Percentiles rank a stretch among this genome's conserved stretches.
These are phyloP conservation scores for Pythium angustatum DNA, from an alignment of 352 stramenopile species.

Conservation along the genomic window DNA sequence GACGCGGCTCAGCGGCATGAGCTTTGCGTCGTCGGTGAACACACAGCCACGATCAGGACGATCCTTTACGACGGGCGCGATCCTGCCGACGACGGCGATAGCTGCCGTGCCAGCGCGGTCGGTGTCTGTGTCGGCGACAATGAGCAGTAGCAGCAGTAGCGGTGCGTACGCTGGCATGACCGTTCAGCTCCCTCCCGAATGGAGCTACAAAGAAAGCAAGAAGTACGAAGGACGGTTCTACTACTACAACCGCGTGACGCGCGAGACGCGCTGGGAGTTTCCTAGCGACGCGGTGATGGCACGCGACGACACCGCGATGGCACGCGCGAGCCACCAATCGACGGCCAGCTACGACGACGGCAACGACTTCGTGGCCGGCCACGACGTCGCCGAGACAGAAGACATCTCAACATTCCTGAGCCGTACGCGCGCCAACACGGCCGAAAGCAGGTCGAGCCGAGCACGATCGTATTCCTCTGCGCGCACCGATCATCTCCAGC, in stretches of 20 bases:
- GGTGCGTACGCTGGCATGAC: constrained; percentile 6
- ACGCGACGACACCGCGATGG: background rate
- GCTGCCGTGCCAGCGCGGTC: background rate
- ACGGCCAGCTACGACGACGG: constrained; percentile 21
- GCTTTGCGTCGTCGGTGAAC: constrained; percentile 13
- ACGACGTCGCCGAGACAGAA: constrained; percentile 7
- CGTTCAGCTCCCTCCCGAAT: constrained; percentile 34
- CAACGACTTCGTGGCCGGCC: constrained; percentile 9
- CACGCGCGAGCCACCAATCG: constrained; percentile 2
- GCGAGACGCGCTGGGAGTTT: constrained; percentile 68
- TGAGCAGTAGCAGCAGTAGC: background rate
- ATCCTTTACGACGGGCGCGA: constrained; percentile 5
- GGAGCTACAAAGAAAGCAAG: constrained; percentile 70
- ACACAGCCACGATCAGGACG: background rate
- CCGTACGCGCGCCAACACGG: constrained; percentile 3
- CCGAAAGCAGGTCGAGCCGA: too few relatives aligned
- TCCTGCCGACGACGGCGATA: background rate
- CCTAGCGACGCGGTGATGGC: constrained; percentile 31
- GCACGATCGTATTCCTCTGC: too few relatives aligned
- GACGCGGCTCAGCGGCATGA: constrained; percentile 12
- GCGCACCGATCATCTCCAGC: too few relatives aligned
- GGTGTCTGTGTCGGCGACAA: background rate
- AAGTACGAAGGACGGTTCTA: constrained; percentile 54
- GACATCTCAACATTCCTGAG: background rate
- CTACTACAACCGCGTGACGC: constrained; percentile 67